A percentile compares a stretch with the other conserved stretches of the same genome.
Conservation (phyloP, 2,329 filamentous ascomycete species). For the Monilinia fructicola region DNA sequence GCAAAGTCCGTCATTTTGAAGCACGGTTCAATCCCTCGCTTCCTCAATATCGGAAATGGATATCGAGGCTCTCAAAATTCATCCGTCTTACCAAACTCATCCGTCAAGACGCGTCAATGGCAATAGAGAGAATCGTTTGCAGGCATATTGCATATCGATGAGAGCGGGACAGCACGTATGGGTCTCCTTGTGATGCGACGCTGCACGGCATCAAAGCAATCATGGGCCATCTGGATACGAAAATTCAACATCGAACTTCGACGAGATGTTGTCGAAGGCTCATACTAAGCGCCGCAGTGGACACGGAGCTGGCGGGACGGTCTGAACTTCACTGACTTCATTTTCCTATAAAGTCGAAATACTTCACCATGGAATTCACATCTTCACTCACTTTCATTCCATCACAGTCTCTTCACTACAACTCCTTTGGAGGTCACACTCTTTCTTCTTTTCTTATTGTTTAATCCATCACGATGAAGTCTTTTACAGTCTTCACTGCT, state of each 20-base stretch:
- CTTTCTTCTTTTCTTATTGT: neutral
- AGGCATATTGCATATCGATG: neutral
- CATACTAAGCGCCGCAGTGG: neutral
- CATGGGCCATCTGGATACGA: neutral
- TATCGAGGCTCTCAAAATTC: neutral
- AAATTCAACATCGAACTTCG: neutral
- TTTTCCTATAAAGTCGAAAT: slow-evolving; percentile 10
- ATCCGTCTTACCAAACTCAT: neutral
- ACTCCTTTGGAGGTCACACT: neutral
- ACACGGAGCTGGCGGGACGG: neutral
- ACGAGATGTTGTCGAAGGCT: neutral
- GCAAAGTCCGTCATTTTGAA: neutral
- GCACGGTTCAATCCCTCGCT: neutral
- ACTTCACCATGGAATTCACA: neutral
- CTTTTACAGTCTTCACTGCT: slow-evolving; percentile 30
- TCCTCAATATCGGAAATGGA: neutral
- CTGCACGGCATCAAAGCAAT: neutral
- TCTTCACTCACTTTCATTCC: slow-evolving; percentile 10
- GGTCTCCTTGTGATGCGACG: slow-evolving; percentile 7
- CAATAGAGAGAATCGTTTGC: neutral
- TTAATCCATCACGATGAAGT: slow-evolving; percentile 33
- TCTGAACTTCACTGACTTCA: neutral
- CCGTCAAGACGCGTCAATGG: neutral
- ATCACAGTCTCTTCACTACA: slow-evolving; percentile 4
- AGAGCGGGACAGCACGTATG: slow-evolving; percentile 2